A percentile compares a stretch with the other conserved stretches of the same genome.
Conservation (phyloP, 2,329 filamentous ascomycete species). For the Colletotrichum neosansevieriae region DNA sequence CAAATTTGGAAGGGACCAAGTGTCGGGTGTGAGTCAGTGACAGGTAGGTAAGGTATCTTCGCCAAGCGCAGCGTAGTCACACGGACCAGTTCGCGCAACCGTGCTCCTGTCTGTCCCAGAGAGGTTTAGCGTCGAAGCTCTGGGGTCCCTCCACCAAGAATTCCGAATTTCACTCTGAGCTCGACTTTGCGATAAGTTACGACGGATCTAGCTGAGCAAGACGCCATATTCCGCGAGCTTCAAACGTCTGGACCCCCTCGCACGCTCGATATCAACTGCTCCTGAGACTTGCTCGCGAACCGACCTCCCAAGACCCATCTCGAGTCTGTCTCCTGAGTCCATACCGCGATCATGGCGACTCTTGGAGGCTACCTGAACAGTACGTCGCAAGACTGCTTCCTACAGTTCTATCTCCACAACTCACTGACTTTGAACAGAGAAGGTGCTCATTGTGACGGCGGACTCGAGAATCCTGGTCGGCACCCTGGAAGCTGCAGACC, state of each 20-base stretch:
- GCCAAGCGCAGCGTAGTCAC: not conserved
- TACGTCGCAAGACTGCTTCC: conserved; percentile 43
- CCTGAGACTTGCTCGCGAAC: not conserved
- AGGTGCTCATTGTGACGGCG: conserved; percentile 89
- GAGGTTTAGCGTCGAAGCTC: conserved; percentile 32
- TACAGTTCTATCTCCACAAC: conserved; percentile 27
- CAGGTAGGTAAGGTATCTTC: too few species aligned
- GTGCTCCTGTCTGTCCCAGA: conserved; percentile 15
- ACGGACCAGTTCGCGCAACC: conserved; percentile 12
- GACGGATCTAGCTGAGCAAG: not conserved
- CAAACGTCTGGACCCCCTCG: not conserved
- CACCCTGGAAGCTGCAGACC: conserved; percentile 86
- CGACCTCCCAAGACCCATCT: too few species aligned
- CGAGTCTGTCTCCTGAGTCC: not conserved
- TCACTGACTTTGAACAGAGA: conserved; percentile 70
- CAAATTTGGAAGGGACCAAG: too few species aligned
- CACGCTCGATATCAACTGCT: not conserved
- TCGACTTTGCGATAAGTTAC: conserved; percentile 22
- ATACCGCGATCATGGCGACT: conserved; percentile 53
- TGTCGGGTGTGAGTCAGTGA: too few species aligned
- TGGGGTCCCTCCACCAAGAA: conserved; percentile 26
- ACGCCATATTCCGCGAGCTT: not conserved
- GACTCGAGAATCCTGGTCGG: conserved; percentile 91
- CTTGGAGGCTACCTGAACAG: conserved; percentile 61
- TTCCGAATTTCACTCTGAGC: conserved; percentile 35